Conservation (phyloP, 208 protist genomes). For the Naegleria fowleri region DNA sequence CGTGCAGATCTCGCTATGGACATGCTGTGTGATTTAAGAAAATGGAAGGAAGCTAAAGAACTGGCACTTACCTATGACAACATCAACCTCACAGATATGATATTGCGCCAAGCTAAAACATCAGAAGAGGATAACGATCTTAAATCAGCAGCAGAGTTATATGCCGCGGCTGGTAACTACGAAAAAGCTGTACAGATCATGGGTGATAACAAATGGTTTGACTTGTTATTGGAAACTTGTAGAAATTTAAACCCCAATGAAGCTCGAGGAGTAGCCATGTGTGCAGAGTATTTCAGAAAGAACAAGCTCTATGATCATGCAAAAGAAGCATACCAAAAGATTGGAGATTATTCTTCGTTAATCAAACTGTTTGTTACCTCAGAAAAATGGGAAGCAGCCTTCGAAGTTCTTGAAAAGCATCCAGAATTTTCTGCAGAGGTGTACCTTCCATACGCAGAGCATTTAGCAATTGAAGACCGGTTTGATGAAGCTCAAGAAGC, state of each 20-base stretch:
- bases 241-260: conserved; percentile 65
- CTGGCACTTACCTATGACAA: conserved; percentile 71
- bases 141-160: conserved; percentile 72
- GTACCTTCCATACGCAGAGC: conserved; percentile 91
- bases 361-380: conserved; percentile 76
- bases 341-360: conserved; percentile 71
- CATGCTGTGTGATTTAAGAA: conserved; percentile 87
- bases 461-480: conserved; percentile 82
- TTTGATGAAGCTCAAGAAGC: conserved; percentile 81
- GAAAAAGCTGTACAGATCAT: conserved; percentile 74
- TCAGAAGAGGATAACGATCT: conserved; percentile 82
- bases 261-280: conserved; percentile 66
- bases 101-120: conserved; percentile 77
- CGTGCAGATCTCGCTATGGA: conserved; percentile 71
- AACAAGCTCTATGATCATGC: conserved; percentile 64
- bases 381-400: conserved; percentile 78
- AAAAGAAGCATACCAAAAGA: conserved; percentile 77
- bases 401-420: conserved; percentile 67
- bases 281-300: conserved; percentile 73
- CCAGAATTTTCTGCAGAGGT: conserved; percentile 74
- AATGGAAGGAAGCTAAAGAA: conserved; percentile 80
- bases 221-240: conserved; percentile 75
- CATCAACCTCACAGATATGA: conserved; percentile 69
- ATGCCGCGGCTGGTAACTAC: conserved; percentile 72
- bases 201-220: conserved; percentile 65